Evolutionary conservation across 148 eudicot species (phyloP), one percentile per base, ranked within the genome.

Genomic region (Beta vulgaris): DNA sequence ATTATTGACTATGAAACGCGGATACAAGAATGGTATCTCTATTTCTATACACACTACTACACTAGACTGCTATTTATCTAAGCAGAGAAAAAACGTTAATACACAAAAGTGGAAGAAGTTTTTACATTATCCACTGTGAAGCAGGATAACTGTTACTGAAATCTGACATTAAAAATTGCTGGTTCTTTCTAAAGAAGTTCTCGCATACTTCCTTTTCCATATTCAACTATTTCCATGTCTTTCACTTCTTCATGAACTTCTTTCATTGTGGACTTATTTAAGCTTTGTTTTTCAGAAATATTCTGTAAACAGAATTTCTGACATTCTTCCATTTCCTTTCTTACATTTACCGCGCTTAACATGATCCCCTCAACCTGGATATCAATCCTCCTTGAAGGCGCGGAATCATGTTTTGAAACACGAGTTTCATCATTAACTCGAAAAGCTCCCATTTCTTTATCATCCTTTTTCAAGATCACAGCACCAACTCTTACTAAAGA

Each of bases 341-440:
- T 73, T 1, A 49, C 54, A 46, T 60, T 79, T 18, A 46, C 64
- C 11, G n/a, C 6, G 4, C 68, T 66, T 36, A 65, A 46, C 34
- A 16, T 34, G 34, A 13, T 29, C 34, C 48, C 44, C 40, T 73
- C 67, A 69, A 74, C 69, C 72, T 74, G 63, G 43, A 79, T 65
- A 59, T 79, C 62, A 51, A 42, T 79, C 23, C 82, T 69, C 48
- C 55, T 60, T 28, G 78, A 73, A 16, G 78, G 78, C 37, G 63
- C 73, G 60, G 69, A 79, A 1, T 68, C 78, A 37, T 37, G 26
- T 68, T 79, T 59, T 3, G 78, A 77, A 25, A 73, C 36, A 5
- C 81, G 73, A 13, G 57, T 78, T 66, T 78, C 77, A 67, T 78
- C 81, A 42, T 64, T 65, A 37, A 78, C 72, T 68, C 29, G 69